phyloP scores from a whole-genome alignment of 208 protist species.

The Blechomonas ayalai region DNA sequence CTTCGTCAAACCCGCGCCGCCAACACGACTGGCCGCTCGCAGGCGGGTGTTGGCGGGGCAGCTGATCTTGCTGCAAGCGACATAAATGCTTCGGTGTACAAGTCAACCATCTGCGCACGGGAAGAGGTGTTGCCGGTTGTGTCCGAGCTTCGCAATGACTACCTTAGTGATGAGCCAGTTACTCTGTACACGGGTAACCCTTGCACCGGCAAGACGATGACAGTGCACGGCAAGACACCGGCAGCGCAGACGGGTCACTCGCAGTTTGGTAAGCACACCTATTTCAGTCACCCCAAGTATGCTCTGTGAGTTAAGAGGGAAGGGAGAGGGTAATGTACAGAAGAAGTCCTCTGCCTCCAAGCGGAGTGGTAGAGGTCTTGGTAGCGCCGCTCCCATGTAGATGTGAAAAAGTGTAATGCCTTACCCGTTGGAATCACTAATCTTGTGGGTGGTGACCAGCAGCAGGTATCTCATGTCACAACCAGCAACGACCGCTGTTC shows the following conservation, averaged over 20 bases:
- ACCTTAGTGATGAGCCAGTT: constrained; percentile 73
- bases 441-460: no score
- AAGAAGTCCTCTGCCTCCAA: neutral
- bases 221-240: constrained; percentile 81
- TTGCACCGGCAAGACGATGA: constrained; percentile 69
- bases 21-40: neutral
- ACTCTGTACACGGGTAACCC: constrained; percentile 85
- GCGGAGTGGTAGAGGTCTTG: neutral
- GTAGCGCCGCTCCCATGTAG: no score
- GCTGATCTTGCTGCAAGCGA: constrained; percentile 17
- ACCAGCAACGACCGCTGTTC: no score
- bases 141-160: constrained; percentile 45
- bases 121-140: constrained; percentile 48
- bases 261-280: constrained; percentile 74
- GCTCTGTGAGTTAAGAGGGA: constrained; percentile 15
- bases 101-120: constrained; percentile 27
- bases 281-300: constrained; percentile 83
- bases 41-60: constrained; percentile 1
- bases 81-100: constrained; percentile 1
- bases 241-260: constrained; percentile 33
- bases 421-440: no score
- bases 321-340: neutral
- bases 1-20: constrained; percentile 6
- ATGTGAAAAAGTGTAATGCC: no score
- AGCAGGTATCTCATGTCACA: no score